Base-by-base conservation (phyloP, 495 filamentous ascomycete species). In the Podospora anserina region DNA sequence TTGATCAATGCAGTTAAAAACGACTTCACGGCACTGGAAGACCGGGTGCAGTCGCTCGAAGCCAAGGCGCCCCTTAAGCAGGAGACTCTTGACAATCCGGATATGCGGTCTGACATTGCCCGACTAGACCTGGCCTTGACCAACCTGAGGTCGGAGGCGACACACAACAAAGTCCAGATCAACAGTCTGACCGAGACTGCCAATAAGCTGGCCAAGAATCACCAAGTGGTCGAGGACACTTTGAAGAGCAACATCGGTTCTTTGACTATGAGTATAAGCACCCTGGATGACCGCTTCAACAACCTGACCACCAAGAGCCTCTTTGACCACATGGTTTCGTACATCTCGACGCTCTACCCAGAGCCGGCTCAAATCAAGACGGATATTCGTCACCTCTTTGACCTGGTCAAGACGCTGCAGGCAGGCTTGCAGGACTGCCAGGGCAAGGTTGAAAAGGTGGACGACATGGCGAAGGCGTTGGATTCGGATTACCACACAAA, bases 261-360 rank as follows among this genome's bases (percentile, higher is more conserved):
- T 16, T 56, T 75, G 16, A 65, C 68, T 3, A 65, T 64, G 20
- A 59, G 67, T 16, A 4, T 72, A 7, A 16, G 13, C 11, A 64
- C 67, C 1, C 59, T 79, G 16, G 66, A 77, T 57, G 57, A 68
- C 11, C 71, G 68, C 6, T 78, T 60, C 27, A 74, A 72, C 63
- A 80, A 78, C 39, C 39, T 80, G 15, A 61, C 73, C 19, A 77
- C 77, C 18, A 71, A 70, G 27, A 53, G 66, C 1, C 59, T 80
- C 2, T 72, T 70, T 0, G 70, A 78, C 49, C 44, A 61, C 16
- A 71, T 79, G 5, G 69, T 77, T 0, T 73, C 71, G 0, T 68
- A 73, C 9, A 23, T 80, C 18, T 67, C 72, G 61, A 63, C 66
- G 0, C n/a, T 76, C 11, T 72, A 69, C 19, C 68, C 76, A 2